Evolutionary conservation across 768 basidiomycete species (phyloP).

Genomic region (Leccinum fibrillosum): DNA sequence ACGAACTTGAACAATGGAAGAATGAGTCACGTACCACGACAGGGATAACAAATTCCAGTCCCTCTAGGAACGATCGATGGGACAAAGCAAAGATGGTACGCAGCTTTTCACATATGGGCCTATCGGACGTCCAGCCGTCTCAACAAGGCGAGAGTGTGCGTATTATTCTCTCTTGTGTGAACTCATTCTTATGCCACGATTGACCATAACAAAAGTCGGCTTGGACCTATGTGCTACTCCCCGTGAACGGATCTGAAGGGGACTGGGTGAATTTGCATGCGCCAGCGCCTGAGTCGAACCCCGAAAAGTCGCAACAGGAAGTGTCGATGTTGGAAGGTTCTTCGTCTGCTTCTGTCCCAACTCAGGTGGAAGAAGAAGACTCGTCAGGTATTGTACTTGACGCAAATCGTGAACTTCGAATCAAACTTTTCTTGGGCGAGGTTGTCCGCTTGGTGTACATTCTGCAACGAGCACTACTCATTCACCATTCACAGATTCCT

Average conservation of each 20-base stretch:
- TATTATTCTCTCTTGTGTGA: background rate
- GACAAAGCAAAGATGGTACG: constrained; percentile 77
- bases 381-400: constrained; percentile 56
- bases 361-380: constrained; percentile 5
- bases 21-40: constrained; percentile 41
- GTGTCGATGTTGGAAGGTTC: constrained; percentile 1
- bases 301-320: background rate
- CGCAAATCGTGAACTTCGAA: constrained; percentile 61
- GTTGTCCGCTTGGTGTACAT: constrained; percentile 33
- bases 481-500: constrained; percentile 46
- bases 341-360: background rate
- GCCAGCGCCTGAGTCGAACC: background rate
- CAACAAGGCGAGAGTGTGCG: constrained; percentile 13
- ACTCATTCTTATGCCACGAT: background rate
- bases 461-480: background rate
- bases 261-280: constrained; percentile 41
- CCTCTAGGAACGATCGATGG: constrained; percentile 58
- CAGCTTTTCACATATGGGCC: constrained; percentile 65
- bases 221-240: constrained; percentile 43
- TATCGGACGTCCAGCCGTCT: constrained; percentile 15
- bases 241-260: constrained; percentile 28
- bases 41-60: constrained; percentile 32
- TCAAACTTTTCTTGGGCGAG: constrained; percentile 73
- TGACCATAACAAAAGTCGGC: constrained; percentile 37
- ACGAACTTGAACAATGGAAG: constrained; percentile 63